A percentile compares a stretch with the other conserved stretches of the same genome.
phyloP scores from a whole-genome alignment of 352 stramenopile genomes.

The Globisporangium mamillatum region DNA sequence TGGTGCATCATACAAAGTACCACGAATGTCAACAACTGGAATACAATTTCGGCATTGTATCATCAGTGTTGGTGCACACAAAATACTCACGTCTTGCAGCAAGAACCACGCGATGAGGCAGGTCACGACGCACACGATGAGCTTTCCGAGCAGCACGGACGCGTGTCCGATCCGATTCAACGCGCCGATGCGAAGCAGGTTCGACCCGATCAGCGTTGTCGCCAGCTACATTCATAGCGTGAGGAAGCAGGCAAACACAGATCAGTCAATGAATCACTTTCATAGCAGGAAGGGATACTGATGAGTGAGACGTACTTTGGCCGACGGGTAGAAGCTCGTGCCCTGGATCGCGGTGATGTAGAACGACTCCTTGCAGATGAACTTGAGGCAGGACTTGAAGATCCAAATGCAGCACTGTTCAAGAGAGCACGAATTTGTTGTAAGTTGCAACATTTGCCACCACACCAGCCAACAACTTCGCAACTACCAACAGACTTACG shows the following conservation, averaged over 20 bases:
- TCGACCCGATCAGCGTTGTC: conserved; percentile 29
- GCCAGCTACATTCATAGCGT: neutral
- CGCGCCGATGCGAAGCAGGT: conserved; percentile 28
- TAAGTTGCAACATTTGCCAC: conserved; percentile 3
- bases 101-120: conserved; percentile 72
- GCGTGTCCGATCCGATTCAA: conserved; percentile 32
- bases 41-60: too few species aligned
- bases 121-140: conserved; percentile 74
- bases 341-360: conserved; percentile 83
- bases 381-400: conserved; percentile 82
- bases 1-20: neutral
- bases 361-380: conserved; percentile 79
- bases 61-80: neutral
- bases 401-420: conserved; percentile 78
- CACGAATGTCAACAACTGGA: neutral
- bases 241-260: neutral
- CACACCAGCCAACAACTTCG: neutral
- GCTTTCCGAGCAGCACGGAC: conserved; percentile 34
- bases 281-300: neutral
- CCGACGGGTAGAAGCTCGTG: conserved; percentile 71
- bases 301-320: conserved; percentile 37
- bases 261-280: neutral
- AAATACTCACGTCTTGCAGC: conserved; percentile 47
- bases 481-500: conserved; percentile 34
- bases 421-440: neutral